Evolutionary conservation across 1,284 basidiomycete genomes (phyloP).

Genomic region (Tilletiopsis washingtonensis): DNA sequence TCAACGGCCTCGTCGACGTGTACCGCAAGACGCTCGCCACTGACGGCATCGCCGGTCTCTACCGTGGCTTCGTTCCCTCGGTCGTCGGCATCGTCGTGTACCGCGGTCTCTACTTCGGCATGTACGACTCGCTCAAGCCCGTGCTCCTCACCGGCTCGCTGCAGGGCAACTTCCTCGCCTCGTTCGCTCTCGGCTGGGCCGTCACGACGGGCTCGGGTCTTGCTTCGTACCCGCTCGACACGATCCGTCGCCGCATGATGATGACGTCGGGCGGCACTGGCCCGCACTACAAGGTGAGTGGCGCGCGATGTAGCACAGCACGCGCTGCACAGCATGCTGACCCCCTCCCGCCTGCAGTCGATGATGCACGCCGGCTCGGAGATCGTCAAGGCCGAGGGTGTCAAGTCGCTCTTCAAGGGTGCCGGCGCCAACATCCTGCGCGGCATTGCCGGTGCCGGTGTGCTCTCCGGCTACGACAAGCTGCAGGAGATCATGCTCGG

Average conservation of each 20-base stretch:
- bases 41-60: conserved; percentile 47
- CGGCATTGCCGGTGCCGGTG: conserved; percentile 97
- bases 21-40: conserved; percentile 48
- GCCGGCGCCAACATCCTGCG: conserved; percentile 96
- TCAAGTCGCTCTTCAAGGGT: conserved; percentile 58
- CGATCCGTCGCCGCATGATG: conserved; percentile 48
- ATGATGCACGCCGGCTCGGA: conserved; percentile 65
- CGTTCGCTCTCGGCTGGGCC: conserved; percentile 47
- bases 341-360: no score
- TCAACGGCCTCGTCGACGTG: conserved; percentile 48
- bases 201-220: conserved; percentile 48
- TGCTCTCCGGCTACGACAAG: conserved; percentile 75
- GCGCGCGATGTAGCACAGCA: no score
- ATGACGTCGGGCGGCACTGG: conserved; percentile 44
- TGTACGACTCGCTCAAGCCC: conserved; percentile 49
- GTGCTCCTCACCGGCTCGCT: conserved; percentile 44
- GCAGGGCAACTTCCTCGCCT: conserved; percentile 46
- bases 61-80: conserved; percentile 48
- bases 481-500: conserved; percentile 59
- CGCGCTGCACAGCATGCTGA: no score
- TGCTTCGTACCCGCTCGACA: conserved; percentile 48
- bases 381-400: conserved; percentile 74
- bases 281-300: conserved; percentile 31
- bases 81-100: conserved; percentile 48
- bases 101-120: conserved; percentile 49